Evolutionary conservation across 2,329 filamentous ascomycete species (phyloP), one percentile per base, ranked within the genome.

Genomic region (Paecilomyces formosus): DNA sequence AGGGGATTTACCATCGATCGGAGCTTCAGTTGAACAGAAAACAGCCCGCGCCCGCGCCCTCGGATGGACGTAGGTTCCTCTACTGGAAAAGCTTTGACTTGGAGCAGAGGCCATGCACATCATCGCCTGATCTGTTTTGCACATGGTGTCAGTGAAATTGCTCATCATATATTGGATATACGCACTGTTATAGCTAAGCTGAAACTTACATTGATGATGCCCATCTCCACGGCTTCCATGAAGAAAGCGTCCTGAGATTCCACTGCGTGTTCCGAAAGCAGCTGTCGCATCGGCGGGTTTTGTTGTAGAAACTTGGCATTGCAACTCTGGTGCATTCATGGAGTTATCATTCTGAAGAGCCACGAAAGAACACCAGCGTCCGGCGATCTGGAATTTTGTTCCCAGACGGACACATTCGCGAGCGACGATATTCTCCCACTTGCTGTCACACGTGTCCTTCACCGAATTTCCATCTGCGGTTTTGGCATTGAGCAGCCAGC

Each of bases 281-380:
- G 39, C 7, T 45, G 15, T 0, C 8, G 2, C 7, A 45, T 45
- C 7, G 5, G 18, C 8, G 8, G 3, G 39, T 18, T 45, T n/a
- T 45, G 39, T 45, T 7, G 39, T 9, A 21, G n/a, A 18, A 7
- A 45, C 8, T 45, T 45, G 39, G n/a, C 18, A 18, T 45, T 45
- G 3, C 8, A n/a, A 45, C 18, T 52, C 55, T 11, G 31, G 49
- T 18, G 58, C 56, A 3, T 65, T 61, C 18, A 76, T 71, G 8
- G 39, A 45, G 18, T 45, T 18, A 15, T 45, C 39, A 45, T 78
- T 74, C 61, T 86, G 78, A 1, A 88, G 78, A 1, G 88, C 88
- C 2, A 91, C 84, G 62, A 91, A 92, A 0, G 87, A 89, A 65
- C 85, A 88, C 82, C 85, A 89, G 66, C 86, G 88, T 1, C 86